Conservation (phyloP, 305 asterid genomes). For the Fraxinus xanthoxyloides region DNA sequence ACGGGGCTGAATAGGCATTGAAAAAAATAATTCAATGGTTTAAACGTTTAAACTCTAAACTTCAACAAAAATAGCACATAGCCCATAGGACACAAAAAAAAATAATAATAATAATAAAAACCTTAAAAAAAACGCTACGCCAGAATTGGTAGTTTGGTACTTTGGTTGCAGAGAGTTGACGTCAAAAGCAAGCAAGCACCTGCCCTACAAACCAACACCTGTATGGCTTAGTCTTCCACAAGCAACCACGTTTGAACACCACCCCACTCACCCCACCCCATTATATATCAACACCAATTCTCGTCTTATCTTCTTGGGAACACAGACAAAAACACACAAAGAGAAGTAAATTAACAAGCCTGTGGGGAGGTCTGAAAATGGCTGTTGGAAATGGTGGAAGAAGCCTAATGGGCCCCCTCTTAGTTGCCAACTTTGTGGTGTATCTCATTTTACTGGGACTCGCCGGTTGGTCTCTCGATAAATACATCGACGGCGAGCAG, state of each 20-base stretch:
- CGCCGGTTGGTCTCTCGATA: conserved; percentile 73
- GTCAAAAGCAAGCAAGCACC: conserved; percentile 1
- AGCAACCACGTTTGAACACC: conserved; percentile 35
- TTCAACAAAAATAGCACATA: too few relatives aligned
- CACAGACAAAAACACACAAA: not conserved
- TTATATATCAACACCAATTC: not conserved
- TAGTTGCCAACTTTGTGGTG: conserved; percentile 63
- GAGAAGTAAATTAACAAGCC: not conserved
- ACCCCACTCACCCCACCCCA: not conserved
- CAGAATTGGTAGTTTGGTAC: not conserved
- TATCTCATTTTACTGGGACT: conserved; percentile 51
- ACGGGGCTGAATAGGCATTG: too few relatives aligned
- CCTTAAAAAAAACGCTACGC: not conserved
- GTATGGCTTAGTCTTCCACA: conserved; percentile 24
- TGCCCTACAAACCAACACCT: conserved; percentile 21
- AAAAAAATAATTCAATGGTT: too few relatives aligned
- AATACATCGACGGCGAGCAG: conserved; percentile 79
- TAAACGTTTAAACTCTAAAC: too few relatives aligned
- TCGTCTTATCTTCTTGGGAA: not conserved
- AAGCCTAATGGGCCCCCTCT: conserved; percentile 56
- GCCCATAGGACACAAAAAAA: not conserved
- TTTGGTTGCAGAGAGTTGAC: not conserved
- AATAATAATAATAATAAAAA: too few relatives aligned
- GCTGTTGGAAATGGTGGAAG: conserved; percentile 56
- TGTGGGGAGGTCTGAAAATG: conserved; percentile 19